Evolutionary conservation across 1,139 yeast genomes (phyloP), one percentile per base, ranked within the genome.

Genomic region (Geotrichum reessii): DNA sequence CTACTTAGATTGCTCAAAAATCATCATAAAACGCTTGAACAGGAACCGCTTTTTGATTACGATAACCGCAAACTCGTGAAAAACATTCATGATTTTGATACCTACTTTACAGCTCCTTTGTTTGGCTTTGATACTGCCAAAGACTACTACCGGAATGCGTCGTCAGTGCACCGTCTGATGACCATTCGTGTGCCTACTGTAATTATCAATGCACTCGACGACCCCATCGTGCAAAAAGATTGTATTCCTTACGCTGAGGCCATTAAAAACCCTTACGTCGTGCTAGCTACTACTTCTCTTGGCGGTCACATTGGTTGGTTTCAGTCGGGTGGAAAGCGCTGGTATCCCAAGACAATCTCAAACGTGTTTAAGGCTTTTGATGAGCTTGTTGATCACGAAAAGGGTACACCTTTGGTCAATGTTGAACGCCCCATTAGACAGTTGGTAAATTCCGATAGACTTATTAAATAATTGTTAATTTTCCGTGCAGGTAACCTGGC

Each of bases 231-330:
- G 28, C 76, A 78, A 24, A 47, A 53, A 14, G 78, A 79, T 56
- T 78, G 85, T 55, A 80, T 89, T 42, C 97, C 97, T 0, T 70
- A 74, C 59, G 69, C 73, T 11, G 93, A 87, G 65, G 81, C 84
- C 6, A 68, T 69, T 50, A 73, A 77, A 50, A 92, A 91, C 67
- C 96, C 97, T 9, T 87, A 82, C 69, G 74, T 86, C 33, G 74
- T 83, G 40, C 71, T 88, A 66, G 75, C 86, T 19, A 81, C 85
- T 55, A 88, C 97, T 0, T 80, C 84, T 40, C 73, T 84, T 33
- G 99, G 99, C 59, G 99, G 98, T 9, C 99, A 93, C 73, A 73
- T 95, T 49, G 91, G 90, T 8, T 80, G 81, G 81, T 80, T 77
- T 67, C 82, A 79, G 66, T 86, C 87, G 0, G 85, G 87, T 27